Percentiles rank a stretch among this genome's conserved stretches.
These are phyloP conservation scores for Termitomyces sp. DNA, from an alignment of 768 basidiomycete species.

Conservation along the genomic window DNA sequence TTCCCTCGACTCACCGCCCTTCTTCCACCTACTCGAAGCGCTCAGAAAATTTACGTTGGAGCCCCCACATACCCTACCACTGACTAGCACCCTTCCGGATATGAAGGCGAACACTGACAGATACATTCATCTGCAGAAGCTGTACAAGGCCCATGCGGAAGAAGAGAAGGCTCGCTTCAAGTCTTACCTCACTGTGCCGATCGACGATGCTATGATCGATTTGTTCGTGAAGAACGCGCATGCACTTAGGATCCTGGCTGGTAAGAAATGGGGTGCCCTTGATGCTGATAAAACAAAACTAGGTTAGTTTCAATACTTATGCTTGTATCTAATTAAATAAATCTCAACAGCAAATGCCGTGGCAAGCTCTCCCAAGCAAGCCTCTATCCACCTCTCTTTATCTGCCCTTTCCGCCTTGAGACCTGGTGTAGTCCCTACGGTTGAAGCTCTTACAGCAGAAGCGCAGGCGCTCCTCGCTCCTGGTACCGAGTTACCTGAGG, in stretches of 20 bases:
- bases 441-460: conserved; percentile 47
- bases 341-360: conserved; percentile 36
- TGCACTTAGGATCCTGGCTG: conserved; percentile 60
- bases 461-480: conserved; percentile 47
- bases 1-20: conserved; percentile 49
- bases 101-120: conserved; percentile 88
- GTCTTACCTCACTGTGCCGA: conserved; percentile 37
- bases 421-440: conserved; percentile 32
- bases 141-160: conserved; percentile 78
- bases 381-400: conserved; percentile 70
- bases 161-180: conserved; percentile 60
- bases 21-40: conserved; percentile 75
- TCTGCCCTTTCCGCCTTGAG: conserved; percentile 46
- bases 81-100: conserved; percentile 87
- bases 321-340: neutral
- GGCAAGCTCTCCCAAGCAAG: conserved; percentile 42
- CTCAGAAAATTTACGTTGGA: conserved; percentile 61
- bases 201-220: conserved; percentile 55
- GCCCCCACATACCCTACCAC: conserved; percentile 61
- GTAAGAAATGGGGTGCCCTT: conserved; percentile 55
- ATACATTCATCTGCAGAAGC: conserved; percentile 79
- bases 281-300: conserved; percentile 45
- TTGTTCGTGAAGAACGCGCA: conserved; percentile 79
- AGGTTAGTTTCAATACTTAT: conserved; percentile 21
- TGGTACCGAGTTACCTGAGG: conserved; percentile 46